Percentiles rank a stretch among this genome's conserved stretches.
phyloP scores from a whole-genome alignment of 140 eudicot genomes.

The Flaveria floridana region DNA sequence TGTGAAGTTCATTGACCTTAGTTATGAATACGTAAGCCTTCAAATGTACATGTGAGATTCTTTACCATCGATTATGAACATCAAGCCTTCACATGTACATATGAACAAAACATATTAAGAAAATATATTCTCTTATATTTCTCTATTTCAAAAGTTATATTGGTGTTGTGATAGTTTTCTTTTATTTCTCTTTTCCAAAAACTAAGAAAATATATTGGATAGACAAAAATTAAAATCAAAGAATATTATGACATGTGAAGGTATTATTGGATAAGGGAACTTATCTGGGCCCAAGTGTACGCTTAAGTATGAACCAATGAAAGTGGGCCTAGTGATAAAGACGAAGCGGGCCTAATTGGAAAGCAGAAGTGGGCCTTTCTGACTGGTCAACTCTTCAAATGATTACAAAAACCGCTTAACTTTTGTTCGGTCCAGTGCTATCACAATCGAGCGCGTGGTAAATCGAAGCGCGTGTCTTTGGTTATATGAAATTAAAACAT shows the following conservation, averaged over 20 bases:
- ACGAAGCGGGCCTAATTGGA: not conserved
- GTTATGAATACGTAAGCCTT: too few relatives aligned
- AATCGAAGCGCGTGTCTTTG: not conserved
- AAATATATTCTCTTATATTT: too few relatives aligned
- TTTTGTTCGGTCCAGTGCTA: not conserved
- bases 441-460: not conserved
- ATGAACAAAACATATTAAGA: too few relatives aligned
- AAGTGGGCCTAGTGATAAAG: constrained; percentile 7
- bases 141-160: too few relatives aligned
- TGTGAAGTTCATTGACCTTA: too few relatives aligned
- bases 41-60: too few relatives aligned
- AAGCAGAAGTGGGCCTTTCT: constrained; percentile 27
- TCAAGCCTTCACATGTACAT: too few relatives aligned
- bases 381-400: constrained; percentile 27
- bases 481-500: too few relatives aligned
- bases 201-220: not conserved
- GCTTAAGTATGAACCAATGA: not conserved
- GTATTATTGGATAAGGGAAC: not conserved
- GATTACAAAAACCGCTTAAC: constrained; percentile 2
- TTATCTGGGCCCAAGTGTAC: not conserved
- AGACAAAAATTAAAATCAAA: not conserved
- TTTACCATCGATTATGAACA: too few relatives aligned
- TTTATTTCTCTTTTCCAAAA: too few relatives aligned
- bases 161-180: too few relatives aligned
- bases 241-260: not conserved